Percentiles rank a stretch among this genome's conserved stretches.
Conservation (phyloP, 176 grass and related monocot genomes). For the Aegilops umbellulata region DNA sequence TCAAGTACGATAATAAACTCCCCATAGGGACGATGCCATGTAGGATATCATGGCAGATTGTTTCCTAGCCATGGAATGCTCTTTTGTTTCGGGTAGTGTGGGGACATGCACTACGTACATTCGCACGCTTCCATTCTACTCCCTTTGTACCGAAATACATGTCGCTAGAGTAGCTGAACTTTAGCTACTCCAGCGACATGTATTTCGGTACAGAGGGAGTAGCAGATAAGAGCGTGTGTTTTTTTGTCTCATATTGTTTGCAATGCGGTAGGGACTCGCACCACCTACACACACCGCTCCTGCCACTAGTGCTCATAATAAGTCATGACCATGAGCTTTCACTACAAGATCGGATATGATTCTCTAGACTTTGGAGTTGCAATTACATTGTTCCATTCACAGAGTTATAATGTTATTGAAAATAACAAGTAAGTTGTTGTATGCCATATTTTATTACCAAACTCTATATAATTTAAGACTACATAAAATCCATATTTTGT, state of each 20-base stretch:
- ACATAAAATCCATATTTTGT: not conserved
- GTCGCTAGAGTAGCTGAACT: too few species aligned
- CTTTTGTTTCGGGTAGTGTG: not conserved
- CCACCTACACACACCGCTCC: too few species aligned
- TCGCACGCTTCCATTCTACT: not conserved
- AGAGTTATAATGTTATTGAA: not conserved
- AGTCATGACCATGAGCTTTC: not conserved
- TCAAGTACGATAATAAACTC: not conserved
- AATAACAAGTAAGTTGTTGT: not conserved
- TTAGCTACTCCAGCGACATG: too few species aligned
- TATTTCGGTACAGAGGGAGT: too few species aligned
- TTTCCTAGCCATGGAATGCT: not conserved
- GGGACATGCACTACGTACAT: not conserved
- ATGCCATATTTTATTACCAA: not conserved
- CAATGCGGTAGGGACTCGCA: not conserved
- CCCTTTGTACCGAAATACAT: too few species aligned
- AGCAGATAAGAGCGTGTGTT: not conserved
- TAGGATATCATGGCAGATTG: not conserved
- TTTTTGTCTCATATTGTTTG: not conserved
- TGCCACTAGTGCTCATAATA: too few species aligned
- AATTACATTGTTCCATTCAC: not conserved
- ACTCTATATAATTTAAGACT: not conserved
- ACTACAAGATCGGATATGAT: not conserved
- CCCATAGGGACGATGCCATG: not conserved
- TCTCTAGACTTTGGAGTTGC: not conserved